Base-by-base conservation (phyloP, 305 asterid species). In the Plantago coronopus region DNA sequence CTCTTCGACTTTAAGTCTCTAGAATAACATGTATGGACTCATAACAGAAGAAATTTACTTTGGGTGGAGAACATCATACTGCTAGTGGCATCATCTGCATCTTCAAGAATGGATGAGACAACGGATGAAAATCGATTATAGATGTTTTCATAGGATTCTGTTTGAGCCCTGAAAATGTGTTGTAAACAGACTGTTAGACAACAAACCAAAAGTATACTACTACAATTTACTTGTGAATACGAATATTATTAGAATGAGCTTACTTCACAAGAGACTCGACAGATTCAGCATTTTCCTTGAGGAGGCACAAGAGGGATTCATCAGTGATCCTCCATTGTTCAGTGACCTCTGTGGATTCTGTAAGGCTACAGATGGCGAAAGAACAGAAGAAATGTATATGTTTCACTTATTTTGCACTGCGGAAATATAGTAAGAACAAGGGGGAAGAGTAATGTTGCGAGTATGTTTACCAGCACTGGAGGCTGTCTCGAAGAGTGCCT, bases 41-140 rank as follows among this genome's bases (percentile, higher is more conserved):
- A 20, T 34, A 13, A 7, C 27, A n/a, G 34, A 17, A 67, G 46
- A 23, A 40, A 48, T 90, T 73, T 69, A 88, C 96, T 60, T 53
- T 86, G 86, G 40, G 81, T 66, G 12, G 86, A 82, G 21, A 76
- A 57, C 27, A 76, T 73, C 47, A 81, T 56, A 23, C 75, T 76
- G 34, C 76, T 79, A 64, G 75, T 77, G 31, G 84, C 88, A 63
- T 69, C 75, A 34, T 79, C 81, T 57, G 87, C 74, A 67, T 79
- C 91, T 74, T 78, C 76, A 63, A 79, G 69, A 40, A 82, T 74
- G 17, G 89, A 79, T 54, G 91, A 70, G 43, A 77, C 83, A 10
- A 80, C 66, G 21, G 84, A 80, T 25, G 86, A 80, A 75, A 77
- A 72, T 38, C 64, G 83, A 13, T 74, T 21, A 3, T 84, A 82